Base-by-base conservation (phyloP, 1,284 basidiomycete species). In the Sporisorium graminicola region DNA sequence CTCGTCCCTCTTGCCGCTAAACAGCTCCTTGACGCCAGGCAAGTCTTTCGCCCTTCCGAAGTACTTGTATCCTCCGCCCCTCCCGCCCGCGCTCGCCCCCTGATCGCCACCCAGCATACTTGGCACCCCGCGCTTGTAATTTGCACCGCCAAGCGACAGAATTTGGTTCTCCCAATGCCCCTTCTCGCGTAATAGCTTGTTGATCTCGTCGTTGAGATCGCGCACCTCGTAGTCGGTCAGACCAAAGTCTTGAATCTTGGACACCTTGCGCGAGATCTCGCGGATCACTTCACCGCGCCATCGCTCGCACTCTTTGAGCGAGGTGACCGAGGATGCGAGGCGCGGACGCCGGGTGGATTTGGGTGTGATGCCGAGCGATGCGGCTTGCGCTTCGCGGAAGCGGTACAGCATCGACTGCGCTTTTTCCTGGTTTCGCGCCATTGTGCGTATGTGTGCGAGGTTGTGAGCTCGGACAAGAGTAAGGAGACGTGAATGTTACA, bases 51-150 rank as follows among this genome's bases (percentile, higher is more conserved):
- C 95, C 31, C 96, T 91, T 56, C 96, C 97, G 87, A 99, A 99
- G 87, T 98, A 98, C 94, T 98, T 98, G 90, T 98, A 99, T 61
- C 95, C 96, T 61, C 95, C 96, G 78, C 97, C 93, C 5, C n/a
- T 52, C 2, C 65, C 51, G n/a, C n/a, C n/a, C n/a, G 93, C 96
- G 0, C 95, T 94, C 0, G 95, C 94, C 0, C 98, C 94, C 86
- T 97, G 94, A 27, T 71, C 70, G 83, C 93, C 93, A 18, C 95
- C 94, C 83, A 98, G 93, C 93, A 97, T 96, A 54, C 92, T 91
- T 6, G 93, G 91, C 31, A 87, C 85, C 82, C 93, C 95, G 55
- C 95, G 88, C 82, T 93, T 90, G 85, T 98, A 99, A 84, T 99
- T 99, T 27, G 96, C 97, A 65, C 96, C 97, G 57, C 96, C 97